These are phyloP conservation scores for Lyophyllum decastes DNA, from an alignment of 768 basidiomycete species.

Conservation along the genomic window DNA sequence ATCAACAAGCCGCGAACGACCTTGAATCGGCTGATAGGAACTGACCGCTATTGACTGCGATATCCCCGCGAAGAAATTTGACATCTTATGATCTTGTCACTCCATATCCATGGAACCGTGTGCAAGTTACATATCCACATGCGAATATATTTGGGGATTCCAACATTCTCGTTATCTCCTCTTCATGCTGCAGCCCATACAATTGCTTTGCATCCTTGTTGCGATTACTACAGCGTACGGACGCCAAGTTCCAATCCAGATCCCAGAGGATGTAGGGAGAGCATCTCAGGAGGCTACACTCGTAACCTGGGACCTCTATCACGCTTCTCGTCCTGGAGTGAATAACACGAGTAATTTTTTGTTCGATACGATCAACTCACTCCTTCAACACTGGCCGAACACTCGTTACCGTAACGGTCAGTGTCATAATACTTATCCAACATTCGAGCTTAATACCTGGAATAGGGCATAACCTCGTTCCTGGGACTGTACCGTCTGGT, in stretches of 20 bases:
- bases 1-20: too few relatives aligned
- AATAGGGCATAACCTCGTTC: constrained; percentile 11
- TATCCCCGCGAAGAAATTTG: background rate
- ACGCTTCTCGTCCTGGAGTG: constrained; percentile 10
- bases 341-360: constrained; percentile 29
- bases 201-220: background rate
- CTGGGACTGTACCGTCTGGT: constrained; percentile 18
- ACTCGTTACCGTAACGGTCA: constrained; percentile 36
- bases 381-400: constrained; percentile 41
- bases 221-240: background rate
- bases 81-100: background rate
- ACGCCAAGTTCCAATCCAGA: constrained; percentile 4
- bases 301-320: constrained; percentile 8
- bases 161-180: background rate
- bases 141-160: too few relatives aligned
- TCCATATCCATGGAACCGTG: background rate
- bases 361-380: constrained; percentile 32
- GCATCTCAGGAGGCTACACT: constrained; percentile 4
- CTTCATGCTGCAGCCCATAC: background rate
- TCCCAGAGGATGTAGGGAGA: background rate
- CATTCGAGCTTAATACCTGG: background rate
- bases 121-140: background rate
- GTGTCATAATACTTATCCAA: background rate
- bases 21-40: too few relatives aligned
- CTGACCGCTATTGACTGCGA: too few relatives aligned